Percentiles rank a stretch among this genome's conserved stretches.
These are phyloP conservation scores for Russula sp. DNA, from an alignment of 768 basidiomycete genomes.

Conservation along the genomic window DNA sequence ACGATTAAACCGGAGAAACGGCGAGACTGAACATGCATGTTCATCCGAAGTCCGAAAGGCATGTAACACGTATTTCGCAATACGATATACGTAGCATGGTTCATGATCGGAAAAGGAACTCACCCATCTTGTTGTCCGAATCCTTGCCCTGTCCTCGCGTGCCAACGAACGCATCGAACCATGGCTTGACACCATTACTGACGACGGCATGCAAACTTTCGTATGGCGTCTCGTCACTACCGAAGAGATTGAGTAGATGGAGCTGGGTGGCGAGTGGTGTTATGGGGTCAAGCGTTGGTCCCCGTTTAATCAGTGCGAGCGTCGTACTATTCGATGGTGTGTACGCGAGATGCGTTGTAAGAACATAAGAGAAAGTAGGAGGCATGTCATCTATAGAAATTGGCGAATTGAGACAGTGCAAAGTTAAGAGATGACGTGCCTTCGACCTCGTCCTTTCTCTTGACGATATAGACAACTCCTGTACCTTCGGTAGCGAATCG, in stretches of 20 bases:
- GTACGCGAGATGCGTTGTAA: constrained; percentile 71
- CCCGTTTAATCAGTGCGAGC: constrained; percentile 91
- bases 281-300: constrained; percentile 72
- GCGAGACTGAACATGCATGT: not conserved
- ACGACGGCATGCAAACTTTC: constrained; percentile 94
- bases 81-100: not conserved
- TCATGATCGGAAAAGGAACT: constrained; percentile 7
- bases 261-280: constrained; percentile 77
- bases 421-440: constrained; percentile 36
- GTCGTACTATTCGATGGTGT: constrained; percentile 75
- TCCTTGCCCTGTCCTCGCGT: constrained; percentile 71
- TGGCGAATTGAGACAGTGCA: not conserved
- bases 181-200: constrained; percentile 92
- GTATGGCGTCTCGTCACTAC: constrained; percentile 84
- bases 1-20: not conserved
- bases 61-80: not conserved
- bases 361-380: constrained; percentile 55
- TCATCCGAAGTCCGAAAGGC: not conserved
- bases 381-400: constrained; percentile 50
- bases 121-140: constrained; percentile 76
- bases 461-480: constrained; percentile 76
- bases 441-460: constrained; percentile 66
- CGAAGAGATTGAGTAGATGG: constrained; percentile 88
- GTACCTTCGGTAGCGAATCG: constrained; percentile 72
- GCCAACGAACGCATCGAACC: constrained; percentile 97